These are phyloP conservation scores for Amanita brunnescens DNA, from an alignment of 768 basidiomycete species.

Conservation along the genomic window DNA sequence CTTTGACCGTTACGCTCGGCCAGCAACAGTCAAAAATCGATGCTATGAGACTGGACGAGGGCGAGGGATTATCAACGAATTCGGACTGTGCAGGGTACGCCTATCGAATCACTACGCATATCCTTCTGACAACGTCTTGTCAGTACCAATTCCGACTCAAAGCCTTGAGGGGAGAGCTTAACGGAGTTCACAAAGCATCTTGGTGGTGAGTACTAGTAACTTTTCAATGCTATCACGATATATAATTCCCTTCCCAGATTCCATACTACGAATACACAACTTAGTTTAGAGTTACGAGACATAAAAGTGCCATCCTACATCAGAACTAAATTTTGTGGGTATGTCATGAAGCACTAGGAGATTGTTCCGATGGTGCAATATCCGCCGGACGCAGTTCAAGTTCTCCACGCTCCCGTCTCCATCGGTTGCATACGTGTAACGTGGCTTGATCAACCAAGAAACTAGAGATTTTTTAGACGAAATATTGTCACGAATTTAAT, in stretches of 20 bases:
- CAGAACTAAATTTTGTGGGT: background rate
- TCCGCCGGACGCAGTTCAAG: slow-evolving; percentile 44
- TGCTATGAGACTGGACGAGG: slow-evolving; percentile 82
- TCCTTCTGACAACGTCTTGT: background rate
- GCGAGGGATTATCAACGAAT: slow-evolving; percentile 83
- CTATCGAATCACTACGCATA: slow-evolving; percentile 9
- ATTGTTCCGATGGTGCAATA: slow-evolving; percentile 6
- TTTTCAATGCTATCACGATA: background rate
- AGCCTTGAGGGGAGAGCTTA: slow-evolving; percentile 72
- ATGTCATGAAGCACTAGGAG: slow-evolving; percentile 6
- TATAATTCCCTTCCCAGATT: background rate
- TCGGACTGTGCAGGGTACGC: slow-evolving; percentile 72
- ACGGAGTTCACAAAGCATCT: slow-evolving; percentile 86
- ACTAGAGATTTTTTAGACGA: slow-evolving; percentile 27
- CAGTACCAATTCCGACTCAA: slow-evolving; percentile 90
- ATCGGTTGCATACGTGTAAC: slow-evolving; percentile 69
- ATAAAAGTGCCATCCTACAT: background rate
- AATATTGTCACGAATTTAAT: background rate
- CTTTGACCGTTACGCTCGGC: slow-evolving; percentile 73
- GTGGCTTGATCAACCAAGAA: slow-evolving; percentile 73
- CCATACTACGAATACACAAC: background rate
- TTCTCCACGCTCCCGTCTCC: slow-evolving; percentile 81
- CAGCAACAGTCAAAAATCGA: slow-evolving; percentile 84
- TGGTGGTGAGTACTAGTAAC: slow-evolving; percentile 45
- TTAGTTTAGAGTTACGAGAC: background rate